These are phyloP conservation scores for Termitomyces sp. DNA, from an alignment of 768 basidiomycete genomes.

Conservation along the genomic window DNA sequence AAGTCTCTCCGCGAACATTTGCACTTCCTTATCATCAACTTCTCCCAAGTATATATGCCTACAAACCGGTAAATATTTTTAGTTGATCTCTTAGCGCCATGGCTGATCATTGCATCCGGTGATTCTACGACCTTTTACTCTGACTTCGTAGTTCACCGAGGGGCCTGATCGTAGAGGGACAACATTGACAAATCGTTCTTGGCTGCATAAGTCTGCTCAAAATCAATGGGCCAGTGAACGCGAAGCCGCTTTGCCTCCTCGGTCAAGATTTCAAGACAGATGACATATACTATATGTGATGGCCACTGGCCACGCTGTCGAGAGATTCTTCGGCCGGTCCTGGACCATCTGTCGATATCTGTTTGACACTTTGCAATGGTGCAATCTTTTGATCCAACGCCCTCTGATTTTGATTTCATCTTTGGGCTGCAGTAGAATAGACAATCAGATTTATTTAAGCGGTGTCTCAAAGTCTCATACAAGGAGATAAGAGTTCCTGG, in stretches of 20 bases:
- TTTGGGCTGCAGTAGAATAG: background rate
- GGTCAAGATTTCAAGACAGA: too few species aligned
- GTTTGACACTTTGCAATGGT: too few species aligned
- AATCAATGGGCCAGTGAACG: too few species aligned
- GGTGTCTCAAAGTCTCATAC: background rate
- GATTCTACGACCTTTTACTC: background rate
- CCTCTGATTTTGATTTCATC: too few species aligned
- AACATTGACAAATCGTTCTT: background rate
- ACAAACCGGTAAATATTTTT: background rate
- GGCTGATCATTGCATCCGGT: background rate
- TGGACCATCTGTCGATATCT: background rate
- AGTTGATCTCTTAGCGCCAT: background rate
- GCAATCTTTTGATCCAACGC: too few species aligned
- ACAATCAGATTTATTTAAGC: background rate
- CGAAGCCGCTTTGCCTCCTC: too few species aligned
- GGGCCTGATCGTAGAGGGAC: background rate
- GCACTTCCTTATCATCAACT: background rate
- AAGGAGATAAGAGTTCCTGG: background rate
- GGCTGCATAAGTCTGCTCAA: too few species aligned
- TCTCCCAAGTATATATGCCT: background rate
- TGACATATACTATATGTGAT: too few species aligned
- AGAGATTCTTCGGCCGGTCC: too few species aligned
- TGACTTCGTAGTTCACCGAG: background rate
- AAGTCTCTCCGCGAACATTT: background rate
- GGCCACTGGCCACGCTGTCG: too few species aligned